phyloP scores from a whole-genome alignment of 2,329 filamentous ascomycete species.

The Orbilia javanica region DNA sequence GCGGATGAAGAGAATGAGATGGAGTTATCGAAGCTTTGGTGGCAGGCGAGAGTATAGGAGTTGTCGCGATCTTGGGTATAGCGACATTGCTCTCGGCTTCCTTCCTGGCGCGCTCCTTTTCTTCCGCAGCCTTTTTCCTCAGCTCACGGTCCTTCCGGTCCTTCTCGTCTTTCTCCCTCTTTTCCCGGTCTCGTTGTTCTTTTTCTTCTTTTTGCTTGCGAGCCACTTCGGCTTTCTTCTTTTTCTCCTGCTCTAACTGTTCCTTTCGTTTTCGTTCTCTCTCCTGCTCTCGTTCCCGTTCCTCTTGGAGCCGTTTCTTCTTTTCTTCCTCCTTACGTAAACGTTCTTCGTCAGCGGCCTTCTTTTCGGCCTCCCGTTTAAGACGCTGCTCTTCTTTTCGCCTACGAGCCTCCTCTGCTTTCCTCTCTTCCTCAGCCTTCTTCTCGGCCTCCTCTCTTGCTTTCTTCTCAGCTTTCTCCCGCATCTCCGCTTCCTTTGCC shows the following conservation, averaged over 20 bases:
- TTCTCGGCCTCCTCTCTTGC: constrained; percentile 85
- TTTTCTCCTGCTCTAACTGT: constrained; percentile 84
- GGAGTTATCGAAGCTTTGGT: constrained; percentile 66
- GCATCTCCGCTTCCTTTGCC: constrained; percentile 89
- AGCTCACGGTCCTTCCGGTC: constrained; percentile 72
- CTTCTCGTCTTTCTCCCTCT: constrained; percentile 72
- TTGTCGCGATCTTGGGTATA: constrained; percentile 71
- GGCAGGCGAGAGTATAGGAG: constrained; percentile 69
- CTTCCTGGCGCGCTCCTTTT: constrained; percentile 71
- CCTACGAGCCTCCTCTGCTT: constrained; percentile 81
- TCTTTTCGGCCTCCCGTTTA: constrained; percentile 91
- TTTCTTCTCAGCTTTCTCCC: constrained; percentile 86
- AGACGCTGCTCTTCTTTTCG: constrained; percentile 90
- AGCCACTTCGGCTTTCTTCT: constrained; percentile 83
- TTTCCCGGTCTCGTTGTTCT: constrained; percentile 74
- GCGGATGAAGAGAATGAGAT: constrained; percentile 70
- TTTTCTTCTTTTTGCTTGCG: constrained; percentile 82
- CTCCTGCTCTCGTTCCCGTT: constrained; percentile 86
- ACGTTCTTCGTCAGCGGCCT: constrained; percentile 89
- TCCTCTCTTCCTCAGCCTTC: constrained; percentile 81
- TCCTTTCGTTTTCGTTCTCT: constrained; percentile 85
- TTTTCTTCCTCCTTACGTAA: constrained; percentile 87
- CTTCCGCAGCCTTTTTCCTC: constrained; percentile 63
- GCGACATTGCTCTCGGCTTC: constrained; percentile 69
- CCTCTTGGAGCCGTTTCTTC: constrained; percentile 81